Percentiles rank a stretch among this genome's conserved stretches.
Evolutionary conservation across 2,329 filamentous ascomycete species (phyloP).

Genomic region (Fusarium neocosmosporiellum): DNA sequence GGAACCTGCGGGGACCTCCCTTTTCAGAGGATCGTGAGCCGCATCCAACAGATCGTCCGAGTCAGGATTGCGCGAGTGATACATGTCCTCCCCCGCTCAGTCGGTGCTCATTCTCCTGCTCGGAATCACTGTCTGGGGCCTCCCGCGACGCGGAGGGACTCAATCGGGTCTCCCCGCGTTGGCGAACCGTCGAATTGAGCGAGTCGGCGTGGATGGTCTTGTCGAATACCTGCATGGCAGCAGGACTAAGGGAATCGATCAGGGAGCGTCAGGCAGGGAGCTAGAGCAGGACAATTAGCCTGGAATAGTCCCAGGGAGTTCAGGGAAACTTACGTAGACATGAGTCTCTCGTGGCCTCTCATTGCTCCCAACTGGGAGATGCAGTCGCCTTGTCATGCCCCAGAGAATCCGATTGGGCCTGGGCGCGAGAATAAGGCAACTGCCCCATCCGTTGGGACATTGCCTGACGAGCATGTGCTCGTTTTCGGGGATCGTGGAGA

Average conservation of each 20-base stretch:
- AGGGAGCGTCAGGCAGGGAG: not conserved
- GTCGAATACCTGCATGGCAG: not conserved
- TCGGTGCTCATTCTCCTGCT: not conserved
- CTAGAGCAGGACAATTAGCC: not conserved
- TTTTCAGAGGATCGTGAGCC: slow-evolving; percentile 2
- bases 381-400: not conserved
- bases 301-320: not conserved
- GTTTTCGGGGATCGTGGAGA: not conserved
- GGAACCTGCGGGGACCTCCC: not conserved
- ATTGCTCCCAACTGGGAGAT: not conserved
- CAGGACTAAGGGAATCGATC: not conserved
- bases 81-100: not conserved
- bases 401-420: not conserved
- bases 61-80: not conserved
- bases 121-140: not conserved
- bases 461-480: not conserved
- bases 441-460: not conserved
- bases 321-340: not conserved
- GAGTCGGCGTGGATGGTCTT: not conserved
- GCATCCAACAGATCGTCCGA: not conserved
- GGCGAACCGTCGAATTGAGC: not conserved
- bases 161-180: not conserved
- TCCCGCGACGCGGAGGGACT: not conserved
- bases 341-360: not conserved
- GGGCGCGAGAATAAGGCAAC: not conserved